Base-by-base conservation (phyloP, 768 basidiomycete species). In the Phylloporus scabripes region DNA sequence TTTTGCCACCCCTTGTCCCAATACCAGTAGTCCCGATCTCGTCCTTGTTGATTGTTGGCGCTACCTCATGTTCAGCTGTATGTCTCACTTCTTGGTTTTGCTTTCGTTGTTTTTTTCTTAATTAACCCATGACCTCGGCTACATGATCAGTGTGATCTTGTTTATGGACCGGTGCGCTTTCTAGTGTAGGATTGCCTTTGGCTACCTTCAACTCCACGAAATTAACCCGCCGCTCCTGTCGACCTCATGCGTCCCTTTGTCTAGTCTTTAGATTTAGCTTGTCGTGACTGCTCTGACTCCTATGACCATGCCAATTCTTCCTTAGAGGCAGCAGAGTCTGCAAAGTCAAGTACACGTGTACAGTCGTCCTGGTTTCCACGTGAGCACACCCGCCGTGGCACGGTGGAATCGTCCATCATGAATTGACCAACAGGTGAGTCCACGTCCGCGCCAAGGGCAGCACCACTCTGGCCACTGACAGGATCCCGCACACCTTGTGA, bases 81-180 rank as follows among this genome's bases (percentile, higher is more conserved):
- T 56, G 52, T 53, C 49, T 44, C 24, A 17, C 34, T 60, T 61
- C 51, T 67, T 65, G 55, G 43, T 63, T 53, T 58, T 56, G 55
- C 55, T 63, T 49, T 60, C 60, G 53, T 49, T 10, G 26, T 49
- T 38, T 44, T 46, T 31, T 45, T 48, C 45, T 51, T 52, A 45
- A 49, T 53, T 41, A n/a, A n/a, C n/a, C 37, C 51, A 55, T 50
- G 36, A 47, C 45, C 45, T 46, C 28, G 23, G 34, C 50, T 46
- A 45, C 48, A 42, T 44, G 26, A 53, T 42, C n/a, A n/a, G 43
- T 53, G 49, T 51, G 45, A 49, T 52, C 12, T 26, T 55, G 50
- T 58, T 55, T 53, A 51, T 53, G 45, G 38, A 44, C 28, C 50
- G 52, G 39, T 54, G 53, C 33, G 31, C 23, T 29, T 21, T 49